Evolutionary conservation across 192 early-diverging fungal genomes (phyloP).

Genomic region (Coemansia pectinata): DNA sequence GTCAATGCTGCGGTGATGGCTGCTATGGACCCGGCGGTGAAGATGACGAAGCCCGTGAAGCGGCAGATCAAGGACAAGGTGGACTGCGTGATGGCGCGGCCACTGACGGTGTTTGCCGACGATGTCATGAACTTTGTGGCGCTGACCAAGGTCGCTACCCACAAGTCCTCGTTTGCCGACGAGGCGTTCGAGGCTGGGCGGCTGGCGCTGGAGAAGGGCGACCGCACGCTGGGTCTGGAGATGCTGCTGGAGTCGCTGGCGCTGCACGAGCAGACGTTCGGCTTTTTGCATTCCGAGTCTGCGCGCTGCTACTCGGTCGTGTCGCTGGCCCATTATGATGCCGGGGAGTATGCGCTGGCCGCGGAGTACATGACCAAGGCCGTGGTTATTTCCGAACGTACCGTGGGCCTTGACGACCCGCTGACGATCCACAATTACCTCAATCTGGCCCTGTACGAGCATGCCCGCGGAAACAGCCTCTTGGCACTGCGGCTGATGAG

Average conservation of each 20-base stretch:
- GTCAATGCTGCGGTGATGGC: conserved; percentile 47
- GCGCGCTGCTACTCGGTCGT: conserved; percentile 81
- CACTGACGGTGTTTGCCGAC: conserved; percentile 21
- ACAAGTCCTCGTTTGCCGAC: conserved; percentile 75
- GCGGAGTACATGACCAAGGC: conserved; percentile 68
- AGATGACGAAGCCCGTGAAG: conserved; percentile 57
- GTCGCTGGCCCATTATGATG: conserved; percentile 82
- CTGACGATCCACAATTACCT: conserved; percentile 89
- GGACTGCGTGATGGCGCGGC: conserved; percentile 22
- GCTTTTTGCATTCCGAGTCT: conserved; percentile 88
- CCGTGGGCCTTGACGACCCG: conserved; percentile 80
- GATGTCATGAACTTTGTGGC: conserved; percentile 46
- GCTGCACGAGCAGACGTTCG: conserved; percentile 92
- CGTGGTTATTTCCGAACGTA: conserved; percentile 82
- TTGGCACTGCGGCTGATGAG: conserved; percentile 74
- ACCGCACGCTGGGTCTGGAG: conserved; percentile 79
- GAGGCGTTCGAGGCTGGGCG: conserved; percentile 88
- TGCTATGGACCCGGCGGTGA: conserved; percentile 19
- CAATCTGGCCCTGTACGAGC: conserved; percentile 91
- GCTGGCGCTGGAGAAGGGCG: conserved; percentile 72
- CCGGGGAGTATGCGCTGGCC: conserved; percentile 67
- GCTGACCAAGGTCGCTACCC: conserved; percentile 36
- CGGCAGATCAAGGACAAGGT: conserved; percentile 59
- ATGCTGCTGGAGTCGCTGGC: conserved; percentile 78
- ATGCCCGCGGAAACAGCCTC: conserved; percentile 66